These are phyloP conservation scores for Trichoderma simmonsii DNA, from an alignment of 2,329 filamentous ascomycete species.

Conservation along the genomic window DNA sequence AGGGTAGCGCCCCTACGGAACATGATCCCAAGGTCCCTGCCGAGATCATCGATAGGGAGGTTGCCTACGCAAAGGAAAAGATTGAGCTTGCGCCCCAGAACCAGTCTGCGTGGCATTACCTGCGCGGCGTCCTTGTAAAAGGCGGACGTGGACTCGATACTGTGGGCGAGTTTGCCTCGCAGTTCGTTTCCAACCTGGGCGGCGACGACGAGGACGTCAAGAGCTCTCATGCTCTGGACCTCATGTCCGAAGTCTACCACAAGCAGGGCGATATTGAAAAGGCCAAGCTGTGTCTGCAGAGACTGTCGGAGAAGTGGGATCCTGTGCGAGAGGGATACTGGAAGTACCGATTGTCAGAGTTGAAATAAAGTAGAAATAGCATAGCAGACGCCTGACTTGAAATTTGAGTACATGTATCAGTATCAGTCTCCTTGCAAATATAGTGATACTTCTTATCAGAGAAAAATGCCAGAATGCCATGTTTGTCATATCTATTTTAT, in stretches of 20 bases:
- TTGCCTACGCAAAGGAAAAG: slow-evolving; percentile 69
- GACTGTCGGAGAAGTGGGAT: slow-evolving; percentile 84
- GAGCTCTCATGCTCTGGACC: slow-evolving; percentile 67
- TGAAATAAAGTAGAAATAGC: slow-evolving; percentile 17
- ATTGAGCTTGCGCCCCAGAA: slow-evolving; percentile 85
- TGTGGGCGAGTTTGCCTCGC: slow-evolving; percentile 47
- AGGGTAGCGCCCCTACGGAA: slow-evolving; percentile 47
- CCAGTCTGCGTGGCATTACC: slow-evolving; percentile 90
- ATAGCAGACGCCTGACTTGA: background rate
- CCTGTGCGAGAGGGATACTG: slow-evolving; percentile 89
- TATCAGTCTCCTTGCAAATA: background rate
- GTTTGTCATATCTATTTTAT: background rate
- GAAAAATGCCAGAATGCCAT: background rate
- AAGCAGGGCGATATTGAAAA: slow-evolving; percentile 55
- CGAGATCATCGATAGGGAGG: slow-evolving; percentile 68
- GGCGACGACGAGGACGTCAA: slow-evolving; percentile 49
- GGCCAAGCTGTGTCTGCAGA: slow-evolving; percentile 66
- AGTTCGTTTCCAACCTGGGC: slow-evolving; percentile 50
- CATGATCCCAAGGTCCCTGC: slow-evolving; percentile 56
- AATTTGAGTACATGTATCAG: background rate
- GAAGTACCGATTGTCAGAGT: slow-evolving; percentile 54
- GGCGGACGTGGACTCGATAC: slow-evolving; percentile 50
- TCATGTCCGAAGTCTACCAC: slow-evolving; percentile 66
- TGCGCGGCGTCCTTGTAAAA: slow-evolving; percentile 71
- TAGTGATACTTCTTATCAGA: background rate